Conservation (phyloP, 805 yeast genomes). For the Millerago galiae region DNA sequence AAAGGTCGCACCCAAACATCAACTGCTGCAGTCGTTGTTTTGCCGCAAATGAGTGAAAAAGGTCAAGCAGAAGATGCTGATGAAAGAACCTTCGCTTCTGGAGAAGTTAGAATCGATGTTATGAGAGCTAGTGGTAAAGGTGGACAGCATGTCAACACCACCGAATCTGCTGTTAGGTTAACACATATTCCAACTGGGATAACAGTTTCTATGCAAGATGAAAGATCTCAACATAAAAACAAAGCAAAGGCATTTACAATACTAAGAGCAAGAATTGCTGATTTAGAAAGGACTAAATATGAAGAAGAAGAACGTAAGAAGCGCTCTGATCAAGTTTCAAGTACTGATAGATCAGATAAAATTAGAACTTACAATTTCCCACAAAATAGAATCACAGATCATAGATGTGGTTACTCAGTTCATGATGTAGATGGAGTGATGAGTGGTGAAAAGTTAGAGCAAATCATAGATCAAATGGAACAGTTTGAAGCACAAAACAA, state of each 20-base stretch:
- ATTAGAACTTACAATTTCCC: slow-evolving; percentile 90
- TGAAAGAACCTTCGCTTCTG: slow-evolving; percentile 73
- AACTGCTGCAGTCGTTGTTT: slow-evolving; percentile 90
- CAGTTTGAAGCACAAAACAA: slow-evolving; percentile 38
- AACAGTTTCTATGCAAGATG: slow-evolving; percentile 87
- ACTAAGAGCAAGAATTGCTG: slow-evolving; percentile 79
- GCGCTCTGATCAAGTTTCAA: slow-evolving; percentile 76
- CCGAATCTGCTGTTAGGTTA: slow-evolving; percentile 92
- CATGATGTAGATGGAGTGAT: slow-evolving; percentile 67
- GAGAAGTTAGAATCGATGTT: slow-evolving; percentile 89
- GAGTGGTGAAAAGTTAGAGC: slow-evolving; percentile 53
- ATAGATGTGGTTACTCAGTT: slow-evolving; percentile 75
- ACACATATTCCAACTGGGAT: slow-evolving; percentile 91
- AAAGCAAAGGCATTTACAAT: slow-evolving; percentile 88
- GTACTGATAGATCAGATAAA: slow-evolving; percentile 89
- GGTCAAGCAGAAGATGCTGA: slow-evolving; percentile 41
- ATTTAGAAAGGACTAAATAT: slow-evolving; percentile 59
- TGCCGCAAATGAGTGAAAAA: slow-evolving; percentile 68
- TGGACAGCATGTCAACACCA: slow-evolving; percentile 96
- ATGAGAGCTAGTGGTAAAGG: slow-evolving; percentile 98
- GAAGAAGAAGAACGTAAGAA: slow-evolving; percentile 58
- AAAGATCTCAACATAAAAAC: slow-evolving; percentile 89
- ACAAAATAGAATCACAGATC: slow-evolving; percentile 91
- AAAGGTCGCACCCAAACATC: slow-evolving; percentile 95
- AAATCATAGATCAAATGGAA: slow-evolving; percentile 47